phyloP scores from a whole-genome alignment of 169 alveolate species.

The Cryptosporidium felis region DNA sequence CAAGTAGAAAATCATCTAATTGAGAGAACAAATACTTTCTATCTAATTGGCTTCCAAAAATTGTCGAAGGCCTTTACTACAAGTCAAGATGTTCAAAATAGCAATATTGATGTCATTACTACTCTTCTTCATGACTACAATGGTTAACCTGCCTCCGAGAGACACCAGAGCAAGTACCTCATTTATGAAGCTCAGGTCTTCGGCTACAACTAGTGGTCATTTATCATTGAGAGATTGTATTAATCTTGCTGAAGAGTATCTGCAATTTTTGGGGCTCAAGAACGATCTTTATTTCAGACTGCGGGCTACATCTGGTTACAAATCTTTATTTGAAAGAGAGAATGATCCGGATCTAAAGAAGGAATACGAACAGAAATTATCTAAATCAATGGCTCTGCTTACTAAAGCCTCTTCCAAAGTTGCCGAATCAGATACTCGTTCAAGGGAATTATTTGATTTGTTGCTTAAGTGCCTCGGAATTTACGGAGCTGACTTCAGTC shows the following conservation, averaged over 20 bases:
- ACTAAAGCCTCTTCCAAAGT: not conserved
- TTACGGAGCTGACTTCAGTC: not conserved
- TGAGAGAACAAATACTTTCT: too few relatives aligned
- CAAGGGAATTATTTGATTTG: not conserved
- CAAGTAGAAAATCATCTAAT: too few relatives aligned
- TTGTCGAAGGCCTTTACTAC: too few relatives aligned
- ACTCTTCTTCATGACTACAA: too few relatives aligned
- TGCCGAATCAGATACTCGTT: not conserved
- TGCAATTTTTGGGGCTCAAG: not conserved
- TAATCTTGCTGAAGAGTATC: not conserved
- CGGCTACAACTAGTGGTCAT: too few relatives aligned
- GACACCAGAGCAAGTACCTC: too few relatives aligned
- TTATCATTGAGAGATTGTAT: not conserved
- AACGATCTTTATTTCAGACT: not conserved
- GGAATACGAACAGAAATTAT: not conserved
- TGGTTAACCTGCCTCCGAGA: too few relatives aligned
- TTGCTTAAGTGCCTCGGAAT: not conserved
- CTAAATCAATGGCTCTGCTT: not conserved
- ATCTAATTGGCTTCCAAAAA: too few relatives aligned
- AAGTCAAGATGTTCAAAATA: too few relatives aligned
- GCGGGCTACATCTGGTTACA: not conserved
- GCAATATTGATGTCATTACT: too few relatives aligned
- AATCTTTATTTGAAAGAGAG: not conserved
- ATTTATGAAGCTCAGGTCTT: not conserved
- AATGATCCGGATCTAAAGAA: not conserved